Evolutionary conservation across 1,284 basidiomycete genomes (phyloP), one percentile per base, ranked within the genome.

Genomic region (Cutaneotrichosporon dermatis): DNA sequence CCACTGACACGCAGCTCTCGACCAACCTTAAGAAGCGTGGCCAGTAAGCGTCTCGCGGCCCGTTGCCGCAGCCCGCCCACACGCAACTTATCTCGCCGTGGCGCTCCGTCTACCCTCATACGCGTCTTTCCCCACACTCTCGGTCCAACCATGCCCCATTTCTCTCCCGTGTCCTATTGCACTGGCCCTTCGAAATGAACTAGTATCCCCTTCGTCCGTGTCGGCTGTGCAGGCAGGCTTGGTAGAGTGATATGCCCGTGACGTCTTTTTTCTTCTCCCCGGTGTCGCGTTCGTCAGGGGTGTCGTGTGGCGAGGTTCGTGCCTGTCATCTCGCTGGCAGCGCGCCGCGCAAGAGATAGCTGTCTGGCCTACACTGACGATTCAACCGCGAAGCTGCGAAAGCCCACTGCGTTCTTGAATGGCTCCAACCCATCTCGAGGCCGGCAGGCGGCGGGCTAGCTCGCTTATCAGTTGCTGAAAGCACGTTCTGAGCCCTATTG

Each of bases 11-110:
- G 25, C 54, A 76, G 75, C 76, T 80, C 63, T 79, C 78, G 43
- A 74, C 71, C 67, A 80, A 79, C 74, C 73, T 80, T 64, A 80
- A 79, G 77, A 77, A 72, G 64, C 67, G 71, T 53, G 67, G 67
- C 58, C 66, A 69, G 68, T 72, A 70, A 54, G 52, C 52, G 52
- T 25, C 12, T 8, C 34, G 41, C 42, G 25, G 16, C 13, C 34
- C 1, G 52, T 48, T 48, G 45, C 45, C 45, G 45, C 45, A 35
- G 12, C 25, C 33, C 45, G 45, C 25, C 25, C 25, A 25, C 25
- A 25, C 25, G 25, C 25, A 25, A 25, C 25, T 25, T 25, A 25
- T 25, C 25, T 25, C 25, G 25, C 45, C 25, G 45, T 34, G 16
- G 33, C 36, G 49, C 42, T 25, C 39, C 58, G 50, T 48, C 43